These are phyloP conservation scores for Bolboschoenus planiculmis DNA, from an alignment of 176 grass and related monocot genomes.

Conservation along the genomic window DNA sequence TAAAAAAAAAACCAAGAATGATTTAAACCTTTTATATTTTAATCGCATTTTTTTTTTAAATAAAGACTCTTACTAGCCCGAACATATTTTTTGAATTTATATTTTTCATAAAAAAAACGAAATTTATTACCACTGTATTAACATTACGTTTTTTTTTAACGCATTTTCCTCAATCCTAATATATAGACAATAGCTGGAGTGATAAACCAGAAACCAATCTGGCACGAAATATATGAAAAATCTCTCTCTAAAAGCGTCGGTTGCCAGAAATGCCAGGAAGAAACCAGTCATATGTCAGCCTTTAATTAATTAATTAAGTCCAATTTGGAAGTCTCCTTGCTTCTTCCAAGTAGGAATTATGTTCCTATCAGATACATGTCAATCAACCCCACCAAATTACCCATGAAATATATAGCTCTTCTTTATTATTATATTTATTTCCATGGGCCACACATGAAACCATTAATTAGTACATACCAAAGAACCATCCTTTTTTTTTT, in stretches of 20 bases:
- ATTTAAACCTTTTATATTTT: too few relatives aligned
- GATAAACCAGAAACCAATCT: background rate
- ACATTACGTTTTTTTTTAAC: too few relatives aligned
- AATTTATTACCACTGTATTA: too few relatives aligned
- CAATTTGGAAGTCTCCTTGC: conserved; percentile 14
- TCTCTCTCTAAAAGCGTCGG: background rate
- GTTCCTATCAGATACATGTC: conserved; percentile 6
- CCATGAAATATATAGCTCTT: conserved; percentile 2
- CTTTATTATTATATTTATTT: conserved; percentile 16
- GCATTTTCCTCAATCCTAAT: background rate
- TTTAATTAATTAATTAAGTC: background rate
- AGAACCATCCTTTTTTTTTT: background rate
- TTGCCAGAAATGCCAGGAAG: background rate
- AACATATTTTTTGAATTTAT: too few relatives aligned
- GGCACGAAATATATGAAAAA: background rate
- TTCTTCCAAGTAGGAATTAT: conserved; percentile 7
- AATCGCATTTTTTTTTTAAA: too few relatives aligned
- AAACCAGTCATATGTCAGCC: background rate
- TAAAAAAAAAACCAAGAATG: too few relatives aligned
- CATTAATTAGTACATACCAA: conserved; percentile 5
- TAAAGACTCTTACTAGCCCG: too few relatives aligned
- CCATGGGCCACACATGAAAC: conserved; percentile 2
- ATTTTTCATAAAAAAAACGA: too few relatives aligned
- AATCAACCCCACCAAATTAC: conserved; percentile 9
- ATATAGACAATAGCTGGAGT: background rate